Evolutionary conservation across 2,329 filamentous ascomycete genomes (phyloP).

Genomic region (Penicillium digitatum): DNA sequence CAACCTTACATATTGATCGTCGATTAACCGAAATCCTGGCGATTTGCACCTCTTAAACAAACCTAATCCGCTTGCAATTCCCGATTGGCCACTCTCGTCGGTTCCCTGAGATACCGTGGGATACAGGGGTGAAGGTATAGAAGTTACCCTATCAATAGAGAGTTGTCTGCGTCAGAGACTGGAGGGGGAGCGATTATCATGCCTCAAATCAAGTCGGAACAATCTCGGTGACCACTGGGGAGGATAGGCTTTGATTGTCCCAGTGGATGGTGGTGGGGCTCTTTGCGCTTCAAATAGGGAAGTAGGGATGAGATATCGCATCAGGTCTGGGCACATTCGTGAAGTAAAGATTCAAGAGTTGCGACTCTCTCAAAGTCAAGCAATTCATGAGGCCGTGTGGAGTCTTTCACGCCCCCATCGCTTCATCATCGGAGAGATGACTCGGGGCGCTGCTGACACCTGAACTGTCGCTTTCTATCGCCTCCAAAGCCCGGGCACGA

Average conservation of each 20-base stretch:
- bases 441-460: constrained; percentile 41
- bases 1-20: no score
- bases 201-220: not conserved
- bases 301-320: not conserved
- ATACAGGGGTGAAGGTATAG: not conserved
- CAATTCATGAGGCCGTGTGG: not conserved
- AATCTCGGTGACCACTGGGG: not conserved
- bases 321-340: not conserved
- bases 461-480: constrained; percentile 34
- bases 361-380: not conserved
- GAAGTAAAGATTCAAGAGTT: not conserved
- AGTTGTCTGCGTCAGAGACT: not conserved
- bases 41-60: not conserved
- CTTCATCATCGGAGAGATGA: constrained; percentile 38
- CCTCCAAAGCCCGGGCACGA: constrained; percentile 29
- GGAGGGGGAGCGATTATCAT: not conserved
- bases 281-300: not conserved
- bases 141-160: not conserved
- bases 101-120: not conserved
- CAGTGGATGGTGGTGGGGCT: not conserved
- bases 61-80: not conserved
- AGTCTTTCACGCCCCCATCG: constrained; percentile 34
- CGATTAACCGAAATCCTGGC: no score
- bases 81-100: not conserved
- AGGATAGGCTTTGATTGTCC: not conserved